phyloP scores from a whole-genome alignment of 495 filamentous ascomycete genomes.

The Aspergillus sparsus region DNA sequence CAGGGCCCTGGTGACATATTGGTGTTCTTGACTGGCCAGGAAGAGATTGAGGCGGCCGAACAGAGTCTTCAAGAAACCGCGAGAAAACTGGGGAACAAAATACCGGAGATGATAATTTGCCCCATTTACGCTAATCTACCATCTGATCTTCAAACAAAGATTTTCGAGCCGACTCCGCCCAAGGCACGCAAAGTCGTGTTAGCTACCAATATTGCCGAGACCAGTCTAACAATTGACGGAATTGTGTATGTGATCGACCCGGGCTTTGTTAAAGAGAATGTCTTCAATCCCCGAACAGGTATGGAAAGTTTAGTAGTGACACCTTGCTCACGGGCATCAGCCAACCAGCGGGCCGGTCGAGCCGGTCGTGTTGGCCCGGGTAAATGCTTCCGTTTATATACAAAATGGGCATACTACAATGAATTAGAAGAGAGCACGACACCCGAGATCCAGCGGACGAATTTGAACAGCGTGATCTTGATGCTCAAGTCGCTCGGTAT shows the following conservation, averaged over 20 bases:
- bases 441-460: constrained; percentile 92
- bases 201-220: constrained; percentile 90
- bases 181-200: constrained; percentile 82
- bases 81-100: constrained; percentile 75
- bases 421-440: constrained; percentile 92
- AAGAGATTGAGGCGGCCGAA: constrained; percentile 86
- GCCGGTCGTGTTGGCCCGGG: constrained; percentile 92
- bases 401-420: constrained; percentile 91
- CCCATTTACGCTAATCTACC: constrained; percentile 90
- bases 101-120: constrained; percentile 83
- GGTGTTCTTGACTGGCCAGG: constrained; percentile 86
- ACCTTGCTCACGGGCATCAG: constrained; percentile 90
- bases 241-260: constrained; percentile 92
- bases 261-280: constrained; percentile 93
- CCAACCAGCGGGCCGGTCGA: constrained; percentile 88
- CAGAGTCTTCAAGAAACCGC: constrained; percentile 78
- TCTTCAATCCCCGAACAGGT: constrained; percentile 86
- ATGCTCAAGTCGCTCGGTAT: constrained; percentile 90
- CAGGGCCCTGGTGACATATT: constrained; percentile 87
- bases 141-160: constrained; percentile 81
- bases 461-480: constrained; percentile 80
- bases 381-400: constrained; percentile 94
- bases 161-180: constrained; percentile 84
- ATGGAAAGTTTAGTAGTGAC: constrained; percentile 92
- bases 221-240: constrained; percentile 83